A percentile compares a stretch with the other conserved stretches of the same genome.
phyloP scores from a whole-genome alignment of 495 filamentous ascomycete genomes.

The Neurospora sp. region DNA sequence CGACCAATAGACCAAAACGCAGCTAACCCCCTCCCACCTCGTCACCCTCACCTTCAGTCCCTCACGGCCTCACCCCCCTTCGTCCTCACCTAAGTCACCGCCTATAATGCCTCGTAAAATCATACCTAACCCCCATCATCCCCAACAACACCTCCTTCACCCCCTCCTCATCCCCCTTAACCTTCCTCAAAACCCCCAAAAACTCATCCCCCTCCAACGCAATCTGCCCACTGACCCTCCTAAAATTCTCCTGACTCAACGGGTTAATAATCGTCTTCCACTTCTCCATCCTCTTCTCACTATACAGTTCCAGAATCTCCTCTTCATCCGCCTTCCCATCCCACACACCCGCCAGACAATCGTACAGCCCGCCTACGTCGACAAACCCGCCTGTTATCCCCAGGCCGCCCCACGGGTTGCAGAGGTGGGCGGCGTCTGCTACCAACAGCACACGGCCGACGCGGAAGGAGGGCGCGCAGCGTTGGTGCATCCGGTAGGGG shows the following conservation, averaged over 20 bases:
- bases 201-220: conserved; percentile 29
- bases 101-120: conserved; percentile 35
- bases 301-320: conserved; percentile 47
- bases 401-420: conserved; percentile 49
- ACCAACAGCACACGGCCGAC: conserved; percentile 47
- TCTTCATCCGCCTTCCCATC: conserved; percentile 39
- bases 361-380: conserved; percentile 48
- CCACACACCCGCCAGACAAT: conserved; percentile 47
- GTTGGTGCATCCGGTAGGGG: conserved; percentile 47
- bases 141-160: conserved; percentile 22
- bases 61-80: no score
- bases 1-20: not conserved
- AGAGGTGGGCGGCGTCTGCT: conserved; percentile 51
- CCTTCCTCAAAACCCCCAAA: conserved; percentile 27
- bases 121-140: conserved; percentile 26
- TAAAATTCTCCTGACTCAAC: conserved; percentile 44
- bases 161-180: conserved; percentile 19
- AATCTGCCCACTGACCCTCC: conserved; percentile 26
- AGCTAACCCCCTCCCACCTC: not conserved
- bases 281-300: conserved; percentile 45
- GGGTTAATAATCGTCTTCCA: conserved; percentile 47
- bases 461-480: conserved; percentile 46
- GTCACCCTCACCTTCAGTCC: no score
- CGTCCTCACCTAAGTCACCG: no score
- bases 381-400: conserved; percentile 54